Evolutionary conservation across 1,284 basidiomycete species (phyloP).

Genomic region (Omphalotus olearius): DNA sequence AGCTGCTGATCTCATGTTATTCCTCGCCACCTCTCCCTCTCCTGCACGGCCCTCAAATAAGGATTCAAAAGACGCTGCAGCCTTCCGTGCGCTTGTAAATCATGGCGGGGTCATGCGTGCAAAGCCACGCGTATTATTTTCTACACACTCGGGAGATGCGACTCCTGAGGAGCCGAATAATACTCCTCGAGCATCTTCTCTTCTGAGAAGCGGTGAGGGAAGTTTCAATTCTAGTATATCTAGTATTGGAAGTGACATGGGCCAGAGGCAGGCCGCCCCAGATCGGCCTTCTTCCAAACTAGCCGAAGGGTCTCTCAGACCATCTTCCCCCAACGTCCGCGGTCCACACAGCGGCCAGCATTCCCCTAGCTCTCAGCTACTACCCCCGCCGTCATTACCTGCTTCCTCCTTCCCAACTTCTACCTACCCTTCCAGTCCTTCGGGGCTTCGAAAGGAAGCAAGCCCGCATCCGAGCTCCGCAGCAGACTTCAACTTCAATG

Average conservation of each 20-base stretch:
- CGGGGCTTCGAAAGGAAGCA: slow-evolving; percentile 18
- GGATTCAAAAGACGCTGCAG: slow-evolving; percentile 47
- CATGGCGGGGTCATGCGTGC: slow-evolving; percentile 45
- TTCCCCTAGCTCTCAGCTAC: slow-evolving; percentile 21
- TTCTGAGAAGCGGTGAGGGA: slow-evolving; percentile 29
- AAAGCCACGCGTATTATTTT: slow-evolving; percentile 67
- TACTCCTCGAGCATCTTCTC: slow-evolving; percentile 18
- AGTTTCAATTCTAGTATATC: slow-evolving; percentile 41
- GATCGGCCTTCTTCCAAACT: slow-evolving; percentile 11
- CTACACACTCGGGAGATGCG: slow-evolving; percentile 30
- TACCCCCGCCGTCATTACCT: slow-evolving; percentile 28
- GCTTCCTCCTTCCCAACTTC: slow-evolving; percentile 8
- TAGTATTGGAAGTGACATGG: slow-evolving; percentile 35
- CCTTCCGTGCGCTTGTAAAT: slow-evolving; percentile 48
- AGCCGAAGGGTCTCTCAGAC: slow-evolving; percentile 13
- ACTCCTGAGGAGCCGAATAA: slow-evolving; percentile 15
- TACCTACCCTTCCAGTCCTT: slow-evolving; percentile 9
- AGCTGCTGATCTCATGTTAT: slow-evolving; percentile 76
- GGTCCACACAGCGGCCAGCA: background rate
- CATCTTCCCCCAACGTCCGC: slow-evolving; percentile 27
- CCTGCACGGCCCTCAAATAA: slow-evolving; percentile 58
- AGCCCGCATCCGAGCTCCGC: slow-evolving; percentile 37
- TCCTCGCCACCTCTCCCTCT: slow-evolving; percentile 75
- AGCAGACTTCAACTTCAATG: slow-evolving; percentile 57
- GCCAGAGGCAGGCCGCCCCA: slow-evolving; percentile 14